A percentile compares a stretch with the other conserved stretches of the same genome.
These are phyloP conservation scores for Fusarium goolgardi DNA, from an alignment of 2,329 filamentous ascomycete species.

Conservation along the genomic window DNA sequence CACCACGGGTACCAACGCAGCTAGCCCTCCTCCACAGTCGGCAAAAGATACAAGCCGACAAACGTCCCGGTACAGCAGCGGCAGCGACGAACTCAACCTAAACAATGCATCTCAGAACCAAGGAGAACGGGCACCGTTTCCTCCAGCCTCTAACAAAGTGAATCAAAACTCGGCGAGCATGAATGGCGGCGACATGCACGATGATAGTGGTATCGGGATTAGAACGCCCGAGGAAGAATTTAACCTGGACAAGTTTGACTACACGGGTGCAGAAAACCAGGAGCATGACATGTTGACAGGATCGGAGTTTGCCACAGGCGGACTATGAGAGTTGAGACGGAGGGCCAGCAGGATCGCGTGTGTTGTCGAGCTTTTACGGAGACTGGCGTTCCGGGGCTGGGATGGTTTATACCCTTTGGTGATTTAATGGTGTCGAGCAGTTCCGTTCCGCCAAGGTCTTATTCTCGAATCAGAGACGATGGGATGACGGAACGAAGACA, in stretches of 20 bases:
- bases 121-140: constrained; percentile 63
- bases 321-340: constrained; percentile 29
- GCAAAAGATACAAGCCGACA: constrained; percentile 53
- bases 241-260: constrained; percentile 68
- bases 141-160: constrained; percentile 54
- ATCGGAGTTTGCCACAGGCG: constrained; percentile 45
- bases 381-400: constrained; percentile 43
- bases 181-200: constrained; percentile 63
- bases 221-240: constrained; percentile 74
- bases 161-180: constrained; percentile 54
- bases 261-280: constrained; percentile 53
- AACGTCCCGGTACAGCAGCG: constrained; percentile 57
- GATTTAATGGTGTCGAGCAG: constrained; percentile 38
- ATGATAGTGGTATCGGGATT: constrained; percentile 82
- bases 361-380: constrained; percentile 11
- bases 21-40: constrained; percentile 51
- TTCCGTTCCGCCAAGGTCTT: constrained; percentile 39
- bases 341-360: constrained; percentile 7
- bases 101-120: constrained; percentile 61
- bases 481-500: constrained; percentile 51
- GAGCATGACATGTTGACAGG: constrained; percentile 51
- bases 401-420: constrained; percentile 41
- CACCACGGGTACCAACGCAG: constrained; percentile 42
- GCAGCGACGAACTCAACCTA: constrained; percentile 60
- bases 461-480: constrained; percentile 45